Conservation (phyloP, 2,329 filamentous ascomycete genomes). For the Ophiobolus disseminans region DNA sequence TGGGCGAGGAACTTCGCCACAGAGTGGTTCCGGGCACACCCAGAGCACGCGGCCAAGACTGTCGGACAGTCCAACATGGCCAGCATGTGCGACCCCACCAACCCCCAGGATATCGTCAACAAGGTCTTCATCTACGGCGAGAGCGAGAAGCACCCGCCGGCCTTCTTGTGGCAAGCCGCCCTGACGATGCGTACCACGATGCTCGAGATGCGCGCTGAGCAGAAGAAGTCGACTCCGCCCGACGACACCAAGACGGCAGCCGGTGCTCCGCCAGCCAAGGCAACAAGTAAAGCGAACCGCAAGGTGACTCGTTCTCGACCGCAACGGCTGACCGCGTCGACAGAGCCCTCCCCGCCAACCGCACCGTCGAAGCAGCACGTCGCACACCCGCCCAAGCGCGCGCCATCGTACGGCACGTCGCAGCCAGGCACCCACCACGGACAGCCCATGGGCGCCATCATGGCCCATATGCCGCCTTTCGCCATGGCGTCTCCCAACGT, state of each 20-base stretch:
- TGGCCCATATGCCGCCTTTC: conserved; percentile 1
- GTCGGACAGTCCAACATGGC: conserved; percentile 20
- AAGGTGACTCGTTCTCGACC: conserved; percentile 1
- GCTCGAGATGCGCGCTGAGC: conserved; percentile 3
- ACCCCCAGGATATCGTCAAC: conserved; percentile 33
- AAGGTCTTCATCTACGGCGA: conserved; percentile 40
- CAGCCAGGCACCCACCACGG: neutral
- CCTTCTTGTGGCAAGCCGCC: conserved; percentile 40
- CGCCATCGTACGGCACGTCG: conserved; percentile 3
- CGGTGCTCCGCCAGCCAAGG: neutral
- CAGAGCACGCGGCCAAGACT: conserved; percentile 23
- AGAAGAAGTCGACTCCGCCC: neutral
- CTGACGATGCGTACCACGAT: conserved; percentile 32
- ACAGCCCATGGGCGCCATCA: conserved; percentile 7
- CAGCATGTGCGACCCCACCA: conserved; percentile 21
- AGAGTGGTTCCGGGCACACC: conserved; percentile 30
- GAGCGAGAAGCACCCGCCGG: conserved; percentile 24
- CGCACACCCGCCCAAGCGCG: neutral
- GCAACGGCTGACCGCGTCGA: conserved; percentile 14
- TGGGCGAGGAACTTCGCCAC: conserved; percentile 26
- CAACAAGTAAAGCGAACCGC: conserved; percentile 17
- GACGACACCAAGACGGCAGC: neutral
- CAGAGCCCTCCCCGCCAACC: conserved; percentile 12
- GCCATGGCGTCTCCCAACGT: conserved; percentile 13
- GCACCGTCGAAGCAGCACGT: neutral